Conservation (phyloP, 2,329 filamentous ascomycete species). For the Taxawa tesnikishii region DNA sequence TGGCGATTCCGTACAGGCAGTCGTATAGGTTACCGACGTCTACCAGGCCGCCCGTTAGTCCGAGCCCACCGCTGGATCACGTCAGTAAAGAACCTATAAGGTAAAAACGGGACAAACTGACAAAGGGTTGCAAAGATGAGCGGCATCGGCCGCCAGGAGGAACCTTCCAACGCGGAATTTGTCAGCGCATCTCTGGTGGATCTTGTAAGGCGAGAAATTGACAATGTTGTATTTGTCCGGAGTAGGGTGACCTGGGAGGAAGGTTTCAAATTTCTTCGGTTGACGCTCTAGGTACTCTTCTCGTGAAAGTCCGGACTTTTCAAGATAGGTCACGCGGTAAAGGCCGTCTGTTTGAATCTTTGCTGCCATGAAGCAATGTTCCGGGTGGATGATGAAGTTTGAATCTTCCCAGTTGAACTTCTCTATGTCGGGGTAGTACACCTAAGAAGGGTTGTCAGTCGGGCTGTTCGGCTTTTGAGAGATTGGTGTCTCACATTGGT, state of each 20-base stretch:
- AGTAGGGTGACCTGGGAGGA: conserved; percentile 11
- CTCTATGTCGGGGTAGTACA: conserved; percentile 6
- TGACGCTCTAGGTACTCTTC: conserved; percentile 11
- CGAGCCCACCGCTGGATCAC: conserved; percentile 10
- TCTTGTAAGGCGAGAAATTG: conserved; percentile 25
- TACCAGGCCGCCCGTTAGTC: conserved; percentile 12
- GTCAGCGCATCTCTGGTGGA: conserved; percentile 23
- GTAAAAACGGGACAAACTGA: too few species aligned
- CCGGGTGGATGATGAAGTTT: conserved; percentile 8
- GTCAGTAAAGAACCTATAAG: neutral
- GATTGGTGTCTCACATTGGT: conserved; percentile 17
- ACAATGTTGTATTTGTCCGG: conserved; percentile 19
- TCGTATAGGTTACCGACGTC: conserved; percentile 12
- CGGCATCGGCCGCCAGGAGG: conserved; percentile 24
- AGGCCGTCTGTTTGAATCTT: conserved; percentile 18
- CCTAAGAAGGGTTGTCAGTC: too few species aligned
- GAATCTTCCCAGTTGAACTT: conserved; percentile 5
- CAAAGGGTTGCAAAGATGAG: conserved; percentile 18
- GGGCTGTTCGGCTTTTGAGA: too few species aligned
- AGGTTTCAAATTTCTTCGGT: conserved; percentile 12
- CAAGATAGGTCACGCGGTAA: conserved; percentile 29
- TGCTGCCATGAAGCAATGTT: conserved; percentile 18
- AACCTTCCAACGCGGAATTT: conserved; percentile 18
- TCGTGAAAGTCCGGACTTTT: conserved; percentile 15
- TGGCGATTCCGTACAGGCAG: conserved; percentile 11